Base-by-base conservation (phyloP, 2,329 filamentous ascomycete species). In the Trichophyton simii region DNA sequence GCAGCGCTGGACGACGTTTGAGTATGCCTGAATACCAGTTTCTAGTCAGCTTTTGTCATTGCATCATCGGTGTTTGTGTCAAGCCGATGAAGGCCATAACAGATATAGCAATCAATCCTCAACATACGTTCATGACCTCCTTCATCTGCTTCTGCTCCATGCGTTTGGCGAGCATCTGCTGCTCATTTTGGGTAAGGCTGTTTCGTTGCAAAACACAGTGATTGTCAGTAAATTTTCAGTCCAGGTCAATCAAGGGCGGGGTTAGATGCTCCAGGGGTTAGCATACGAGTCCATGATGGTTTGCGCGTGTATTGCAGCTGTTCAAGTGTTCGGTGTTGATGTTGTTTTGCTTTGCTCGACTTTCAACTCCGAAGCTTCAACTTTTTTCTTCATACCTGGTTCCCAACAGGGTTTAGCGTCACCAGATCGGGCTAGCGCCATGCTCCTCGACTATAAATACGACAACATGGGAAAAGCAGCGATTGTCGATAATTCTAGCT, bases 111-210 rank as follows among this genome's bases (percentile, higher is more conserved):
- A 52, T 25, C 1, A 60, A 18, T n/a, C 18, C 8, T 34, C 28
- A n/a, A 81, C 89, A 69, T 82, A 97, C 94, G 71, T 85, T 88
- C 87, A 97, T 96, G 74, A 99, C 97, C 75, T 97, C 92, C 80
- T 96, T 96, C 82, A 99, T 89, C 79, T 99, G 94, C 79, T 94
- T 95, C 79, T 89, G 88, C 81, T 97, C 91, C 84, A 99, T 91
- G 77, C 94, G 90, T 78, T 84, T 79, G 78, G 95, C 87, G 73
- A 99, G 88, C 82, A 94, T 89, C 79, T 89, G 88, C 81, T 95
- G 89, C 82, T 97, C 92, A 70, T 84, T 76, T 70, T 82, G 74
- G 68, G 83, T 89, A 73, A 95, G 87, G 69, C 85, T 87, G 70
- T 59, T 63, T 52, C 1, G 25, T 61, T 36, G 58, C 62, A 22